These are phyloP conservation scores for Potentilla sterilis DNA, from an alignment of 306 rosid species.

Conservation along the genomic window DNA sequence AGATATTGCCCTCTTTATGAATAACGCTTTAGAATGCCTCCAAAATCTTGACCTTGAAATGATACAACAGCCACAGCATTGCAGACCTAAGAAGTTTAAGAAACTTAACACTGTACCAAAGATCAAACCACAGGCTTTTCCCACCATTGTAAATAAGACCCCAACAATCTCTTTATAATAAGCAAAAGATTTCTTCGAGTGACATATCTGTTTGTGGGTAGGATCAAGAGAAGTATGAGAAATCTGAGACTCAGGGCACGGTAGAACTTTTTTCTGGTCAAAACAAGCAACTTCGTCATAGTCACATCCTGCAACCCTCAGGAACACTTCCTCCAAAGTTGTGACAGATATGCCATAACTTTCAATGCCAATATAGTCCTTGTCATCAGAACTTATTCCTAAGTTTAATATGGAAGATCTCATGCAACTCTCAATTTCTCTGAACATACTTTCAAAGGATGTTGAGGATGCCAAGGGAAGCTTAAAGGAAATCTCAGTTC, in stretches of 20 bases:
- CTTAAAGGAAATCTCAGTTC: conserved; percentile 97
- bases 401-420: conserved; percentile 36
- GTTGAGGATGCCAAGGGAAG: conserved; percentile 90
- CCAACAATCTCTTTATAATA: conserved; percentile 54
- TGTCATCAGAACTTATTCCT: conserved; percentile 35
- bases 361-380: conserved; percentile 71
- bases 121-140: conserved; percentile 57
- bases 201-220: conserved; percentile 36
- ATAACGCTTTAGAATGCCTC: conserved; percentile 80
- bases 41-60: conserved; percentile 76
- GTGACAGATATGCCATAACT: conserved; percentile 97
- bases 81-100: conserved; percentile 50
- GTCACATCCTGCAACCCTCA: conserved; percentile 90
- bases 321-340: conserved; percentile 94
- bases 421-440: conserved; percentile 96
- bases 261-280: conserved; percentile 39
- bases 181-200: conserved; percentile 42
- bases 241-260: conserved; percentile 37
- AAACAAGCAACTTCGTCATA: conserved; percentile 54
- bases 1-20: conserved; percentile 80
- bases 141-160: conserved; percentile 51
- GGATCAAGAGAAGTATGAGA: conserved; percentile 48
- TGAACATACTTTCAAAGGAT: conserved; percentile 79
- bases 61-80: conserved; percentile 71
- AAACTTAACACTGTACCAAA: conserved; percentile 52